Conservation (phyloP, 1,139 yeast species). For the Saccharomyces hybrid region DNA sequence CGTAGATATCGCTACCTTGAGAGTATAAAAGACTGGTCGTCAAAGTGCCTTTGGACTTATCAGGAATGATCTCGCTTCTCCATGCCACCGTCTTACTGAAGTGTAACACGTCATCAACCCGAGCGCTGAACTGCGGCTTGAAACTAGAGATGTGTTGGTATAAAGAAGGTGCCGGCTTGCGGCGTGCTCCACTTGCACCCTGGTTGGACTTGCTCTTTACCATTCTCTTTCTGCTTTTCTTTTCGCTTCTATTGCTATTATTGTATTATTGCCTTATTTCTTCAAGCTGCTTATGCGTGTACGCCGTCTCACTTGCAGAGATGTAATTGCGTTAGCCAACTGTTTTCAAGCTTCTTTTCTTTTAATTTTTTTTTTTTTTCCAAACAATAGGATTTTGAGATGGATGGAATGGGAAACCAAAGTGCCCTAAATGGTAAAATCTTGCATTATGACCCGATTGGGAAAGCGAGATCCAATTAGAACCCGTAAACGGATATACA, state of each 20-base stretch:
- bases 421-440: background rate
- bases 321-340: background rate
- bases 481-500: background rate
- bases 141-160: conserved; percentile 51
- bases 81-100: conserved; percentile 22
- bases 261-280: background rate
- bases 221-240: background rate
- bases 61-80: conserved; percentile 25
- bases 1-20: conserved; percentile 28
- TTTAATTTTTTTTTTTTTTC: background rate
- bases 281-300: background rate
- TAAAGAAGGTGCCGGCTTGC: conserved; percentile 40
- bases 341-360: background rate
- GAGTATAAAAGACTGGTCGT: conserved; percentile 26
- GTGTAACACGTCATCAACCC: conserved; percentile 17
- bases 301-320: background rate
- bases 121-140: conserved; percentile 47
- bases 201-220: background rate
- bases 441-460: background rate
- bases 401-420: background rate
- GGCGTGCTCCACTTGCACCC: background rate
- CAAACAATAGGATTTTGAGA: background rate
- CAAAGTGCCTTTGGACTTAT: conserved; percentile 20
- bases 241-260: background rate
- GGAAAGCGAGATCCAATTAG: background rate